Evolutionary conservation across 1,284 basidiomycete genomes (phyloP).

Genomic region (Microbotryum scabiosae): DNA sequence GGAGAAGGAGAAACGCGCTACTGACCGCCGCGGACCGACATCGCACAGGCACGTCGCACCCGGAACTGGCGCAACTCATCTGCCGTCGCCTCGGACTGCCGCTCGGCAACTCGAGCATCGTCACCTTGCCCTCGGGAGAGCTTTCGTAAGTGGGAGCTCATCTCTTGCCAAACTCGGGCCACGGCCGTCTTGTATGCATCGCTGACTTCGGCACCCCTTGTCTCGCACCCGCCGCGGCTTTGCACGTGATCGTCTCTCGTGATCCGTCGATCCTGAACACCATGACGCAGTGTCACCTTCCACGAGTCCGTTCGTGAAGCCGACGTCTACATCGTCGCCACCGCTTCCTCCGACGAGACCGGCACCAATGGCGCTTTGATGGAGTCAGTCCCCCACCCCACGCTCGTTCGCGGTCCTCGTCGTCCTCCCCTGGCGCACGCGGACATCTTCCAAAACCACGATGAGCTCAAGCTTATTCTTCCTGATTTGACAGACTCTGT

Average conservation of each 20-base stretch:
- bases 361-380: conserved; percentile 35
- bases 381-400: conserved; percentile 32
- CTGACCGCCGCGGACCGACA: not conserved
- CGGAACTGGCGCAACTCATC: conserved; percentile 87
- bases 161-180: conserved; percentile 13
- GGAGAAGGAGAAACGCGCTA: too few species aligned
- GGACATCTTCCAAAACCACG: conserved; percentile 56
- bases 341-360: conserved; percentile 30
- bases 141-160: conserved; percentile 24
- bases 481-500: conserved; percentile 58
- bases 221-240: conserved; percentile 53
- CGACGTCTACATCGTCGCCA: conserved; percentile 97
- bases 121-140: conserved; percentile 20
- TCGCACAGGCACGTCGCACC: conserved; percentile 52
- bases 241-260: conserved; percentile 40
- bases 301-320: conserved; percentile 93
- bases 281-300: conserved; percentile 65
- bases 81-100: conserved; percentile 63
- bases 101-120: conserved; percentile 14
- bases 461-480: not conserved
- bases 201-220: conserved; percentile 54
- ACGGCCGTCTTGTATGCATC: not conserved
- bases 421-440: conserved; percentile 7
- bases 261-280: conserved; percentile 63
- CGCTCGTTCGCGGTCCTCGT: conserved; percentile 21